Evolutionary conservation across 169 alveolate genomes (phyloP).

Genomic region (Plasmodium knowlesi): DNA sequence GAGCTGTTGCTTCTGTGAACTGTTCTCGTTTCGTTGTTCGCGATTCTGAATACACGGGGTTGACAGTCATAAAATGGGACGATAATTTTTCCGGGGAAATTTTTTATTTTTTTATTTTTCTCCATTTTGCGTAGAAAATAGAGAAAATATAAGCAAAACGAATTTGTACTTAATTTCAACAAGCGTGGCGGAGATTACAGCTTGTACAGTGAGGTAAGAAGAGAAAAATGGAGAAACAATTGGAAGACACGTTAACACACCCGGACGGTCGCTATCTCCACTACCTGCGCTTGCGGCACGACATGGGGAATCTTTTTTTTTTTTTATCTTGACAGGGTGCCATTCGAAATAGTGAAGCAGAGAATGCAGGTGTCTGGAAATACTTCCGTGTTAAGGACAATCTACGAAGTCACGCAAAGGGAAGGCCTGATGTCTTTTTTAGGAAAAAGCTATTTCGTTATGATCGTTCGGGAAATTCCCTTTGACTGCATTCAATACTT

Average conservation of each 20-base stretch:
- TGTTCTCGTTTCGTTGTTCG: background rate
- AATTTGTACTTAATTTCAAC: conserved; percentile 46
- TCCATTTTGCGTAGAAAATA: conserved; percentile 14
- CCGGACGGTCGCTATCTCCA: too few species aligned
- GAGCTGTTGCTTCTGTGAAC: background rate
- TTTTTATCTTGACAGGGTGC: conserved; percentile 83
- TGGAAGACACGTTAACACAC: too few species aligned
- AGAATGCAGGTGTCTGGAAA: conserved; percentile 90
- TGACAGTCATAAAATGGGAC: background rate
- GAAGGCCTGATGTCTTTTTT: conserved; percentile 89
- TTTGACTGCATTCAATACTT: conserved; percentile 92
- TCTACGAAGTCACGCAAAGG: conserved; percentile 78
- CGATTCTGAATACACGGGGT: background rate
- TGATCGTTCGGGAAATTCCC: conserved; percentile 91
- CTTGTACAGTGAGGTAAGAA: conserved; percentile 27
- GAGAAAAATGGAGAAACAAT: background rate
- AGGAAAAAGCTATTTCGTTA: conserved; percentile 88
- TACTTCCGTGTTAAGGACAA: conserved; percentile 79
- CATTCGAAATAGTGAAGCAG: conserved; percentile 94
- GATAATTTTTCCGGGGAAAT: background rate
- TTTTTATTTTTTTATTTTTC: background rate
- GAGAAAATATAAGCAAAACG: conserved; percentile 42
- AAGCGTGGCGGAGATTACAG: conserved; percentile 46
- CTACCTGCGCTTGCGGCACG: background rate
- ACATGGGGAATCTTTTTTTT: background rate